phyloP scores from a whole-genome alignment of 73 alveolate species.

The Symbiodinium natans region DNA sequence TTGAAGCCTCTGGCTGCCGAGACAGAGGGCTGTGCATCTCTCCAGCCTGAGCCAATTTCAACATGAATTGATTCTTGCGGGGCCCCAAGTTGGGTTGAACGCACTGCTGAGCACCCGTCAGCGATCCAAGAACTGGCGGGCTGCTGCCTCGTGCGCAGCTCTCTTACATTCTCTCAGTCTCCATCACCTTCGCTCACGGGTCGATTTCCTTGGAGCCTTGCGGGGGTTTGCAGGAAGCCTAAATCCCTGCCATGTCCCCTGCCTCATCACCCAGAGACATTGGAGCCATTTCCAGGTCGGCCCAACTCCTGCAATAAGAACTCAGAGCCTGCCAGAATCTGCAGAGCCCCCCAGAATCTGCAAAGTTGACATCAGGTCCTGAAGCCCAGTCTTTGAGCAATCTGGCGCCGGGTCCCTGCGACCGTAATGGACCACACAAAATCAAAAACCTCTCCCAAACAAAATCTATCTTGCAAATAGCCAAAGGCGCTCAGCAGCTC shows the following conservation, averaged over 20 bases:
- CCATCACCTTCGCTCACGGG: background rate
- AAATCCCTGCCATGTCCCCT: no score
- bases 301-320: slow-evolving; percentile 27
- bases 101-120: background rate
- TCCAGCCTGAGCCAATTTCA: background rate
- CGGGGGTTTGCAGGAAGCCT: no score
- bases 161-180: no score
- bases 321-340: background rate
- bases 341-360: no score
- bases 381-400: slow-evolving; percentile 65
- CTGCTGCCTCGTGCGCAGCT: background rate
- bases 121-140: background rate
- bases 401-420: slow-evolving; percentile 27
- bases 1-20: background rate
- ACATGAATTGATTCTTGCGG: no score
- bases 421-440: background rate
- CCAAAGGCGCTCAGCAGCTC: background rate
- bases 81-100: no score
- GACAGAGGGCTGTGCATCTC: background rate
- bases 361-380: background rate
- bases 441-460: background rate
- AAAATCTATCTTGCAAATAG: background rate
- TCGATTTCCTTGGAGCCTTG: background rate
- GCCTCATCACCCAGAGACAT: slow-evolving; percentile 64
- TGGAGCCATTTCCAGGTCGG: slow-evolving; percentile 85